Conservation (phyloP, 768 basidiomycete genomes). For the Austroboletus eburneus region DNA sequence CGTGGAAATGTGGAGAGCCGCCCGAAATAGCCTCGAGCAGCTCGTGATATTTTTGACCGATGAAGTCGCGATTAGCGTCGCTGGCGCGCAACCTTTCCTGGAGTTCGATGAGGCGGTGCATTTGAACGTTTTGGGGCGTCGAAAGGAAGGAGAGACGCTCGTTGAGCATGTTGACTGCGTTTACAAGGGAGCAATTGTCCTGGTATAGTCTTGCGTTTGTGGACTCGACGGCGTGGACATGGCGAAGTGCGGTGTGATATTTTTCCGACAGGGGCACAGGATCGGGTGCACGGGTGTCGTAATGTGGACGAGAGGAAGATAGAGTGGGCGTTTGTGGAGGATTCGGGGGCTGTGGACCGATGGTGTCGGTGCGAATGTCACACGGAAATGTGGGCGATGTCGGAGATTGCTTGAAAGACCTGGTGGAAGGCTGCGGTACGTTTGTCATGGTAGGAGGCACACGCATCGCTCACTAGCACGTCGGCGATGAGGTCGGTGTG, state of each 20-base stretch:
- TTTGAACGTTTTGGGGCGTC: slow-evolving; percentile 15
- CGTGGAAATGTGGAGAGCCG: slow-evolving; percentile 14
- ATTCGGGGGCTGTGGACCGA: not conserved
- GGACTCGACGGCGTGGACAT: slow-evolving; percentile 27
- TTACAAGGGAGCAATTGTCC: slow-evolving; percentile 35
- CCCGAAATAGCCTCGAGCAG: slow-evolving; percentile 12
- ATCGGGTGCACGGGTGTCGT: slow-evolving; percentile 43
- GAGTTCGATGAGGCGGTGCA: slow-evolving; percentile 15
- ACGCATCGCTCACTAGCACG: too few species aligned
- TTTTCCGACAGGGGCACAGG: slow-evolving; percentile 35
- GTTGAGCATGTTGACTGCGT: slow-evolving; percentile 28
- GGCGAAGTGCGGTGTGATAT: slow-evolving; percentile 24
- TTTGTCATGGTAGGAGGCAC: slow-evolving; percentile 6
- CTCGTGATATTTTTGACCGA: slow-evolving; percentile 25
- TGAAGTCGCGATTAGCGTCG: slow-evolving; percentile 13
- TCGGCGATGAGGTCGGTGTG: too few species aligned
- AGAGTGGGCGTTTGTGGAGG: slow-evolving; percentile 3
- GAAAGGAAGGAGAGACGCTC: slow-evolving; percentile 24
- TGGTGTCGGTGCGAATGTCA: slow-evolving; percentile 1
- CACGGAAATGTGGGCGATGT: not conserved
- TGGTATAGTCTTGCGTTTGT: slow-evolving; percentile 34
- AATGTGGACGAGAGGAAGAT: not conserved
- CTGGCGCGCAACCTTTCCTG: slow-evolving; percentile 26
- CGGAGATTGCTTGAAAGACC: slow-evolving; percentile 11
- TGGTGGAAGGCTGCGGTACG: slow-evolving; percentile 3